These are phyloP conservation scores for Echinochloa phyllopogon DNA, from an alignment of 176 grass and related monocot genomes.

Conservation along the genomic window DNA sequence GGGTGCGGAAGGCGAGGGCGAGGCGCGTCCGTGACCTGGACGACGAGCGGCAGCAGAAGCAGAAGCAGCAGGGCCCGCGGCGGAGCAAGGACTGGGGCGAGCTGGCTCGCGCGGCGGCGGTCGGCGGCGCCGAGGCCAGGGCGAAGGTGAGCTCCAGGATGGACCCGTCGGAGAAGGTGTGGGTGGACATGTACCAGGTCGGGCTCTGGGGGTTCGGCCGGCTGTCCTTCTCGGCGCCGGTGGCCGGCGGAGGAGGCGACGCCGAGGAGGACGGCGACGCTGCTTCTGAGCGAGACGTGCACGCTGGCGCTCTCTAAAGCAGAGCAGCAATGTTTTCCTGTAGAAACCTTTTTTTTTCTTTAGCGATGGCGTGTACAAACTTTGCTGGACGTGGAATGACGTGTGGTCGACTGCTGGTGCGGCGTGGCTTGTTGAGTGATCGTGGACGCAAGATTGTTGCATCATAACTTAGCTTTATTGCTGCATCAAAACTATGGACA, in stretches of 20 bases:
- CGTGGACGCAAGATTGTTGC: not conserved
- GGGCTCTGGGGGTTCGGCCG: conserved; percentile 89
- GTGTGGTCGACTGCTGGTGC: no score
- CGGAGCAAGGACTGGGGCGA: conserved; percentile 44
- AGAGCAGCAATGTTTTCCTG: not conserved
- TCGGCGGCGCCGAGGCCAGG: conserved; percentile 25
- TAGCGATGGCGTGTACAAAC: not conserved
- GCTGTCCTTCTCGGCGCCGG: conserved; percentile 66
- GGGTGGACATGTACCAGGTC: conserved; percentile 81
- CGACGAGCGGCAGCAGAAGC: not conserved
- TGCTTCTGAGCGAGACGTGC: not conserved
- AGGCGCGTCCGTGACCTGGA: conserved; percentile 60
- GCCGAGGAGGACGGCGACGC: conserved; percentile 7
- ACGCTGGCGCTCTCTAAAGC: not conserved
- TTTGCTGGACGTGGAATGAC: not conserved
- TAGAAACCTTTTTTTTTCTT: not conserved
- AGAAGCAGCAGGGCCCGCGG: not conserved
- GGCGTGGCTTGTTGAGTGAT: not conserved
- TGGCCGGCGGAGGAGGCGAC: not conserved
- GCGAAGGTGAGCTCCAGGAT: conserved; percentile 42
- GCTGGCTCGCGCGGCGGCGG: conserved; percentile 10
- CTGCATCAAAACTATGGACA: conserved; percentile 47
- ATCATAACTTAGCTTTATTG: conserved; percentile 24
- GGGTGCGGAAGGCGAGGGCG: conserved; percentile 44
- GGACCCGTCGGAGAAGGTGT: conserved; percentile 53